phyloP scores from a whole-genome alignment of 208 protist species.

The Crithidia expoeki region DNA sequence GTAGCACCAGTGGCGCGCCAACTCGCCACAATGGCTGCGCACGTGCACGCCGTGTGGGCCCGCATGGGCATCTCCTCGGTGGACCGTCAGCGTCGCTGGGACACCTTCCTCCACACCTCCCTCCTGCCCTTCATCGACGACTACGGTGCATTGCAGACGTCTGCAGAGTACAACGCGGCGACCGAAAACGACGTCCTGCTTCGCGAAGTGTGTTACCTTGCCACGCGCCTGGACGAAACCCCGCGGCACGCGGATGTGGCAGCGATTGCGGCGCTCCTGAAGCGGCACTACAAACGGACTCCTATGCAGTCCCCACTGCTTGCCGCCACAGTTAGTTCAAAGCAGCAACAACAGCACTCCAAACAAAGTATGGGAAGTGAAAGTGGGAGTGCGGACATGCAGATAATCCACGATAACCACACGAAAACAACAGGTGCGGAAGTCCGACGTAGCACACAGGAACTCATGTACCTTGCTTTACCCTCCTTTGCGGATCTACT shows the following conservation, averaged over 20 bases:
- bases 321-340: not conserved
- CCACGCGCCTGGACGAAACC: constrained; percentile 46
- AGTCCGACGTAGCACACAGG: constrained; percentile 5
- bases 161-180: constrained; percentile 51
- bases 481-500: constrained; percentile 21
- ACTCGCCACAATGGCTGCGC: constrained; percentile 21
- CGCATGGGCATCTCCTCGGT: constrained; percentile 47
- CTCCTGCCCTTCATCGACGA: constrained; percentile 53
- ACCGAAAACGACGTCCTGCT: constrained; percentile 60
- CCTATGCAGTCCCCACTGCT: constrained; percentile 17
- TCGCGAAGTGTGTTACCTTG: constrained; percentile 55
- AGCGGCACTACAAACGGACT: constrained; percentile 19
- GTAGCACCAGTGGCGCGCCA: constrained; percentile 21
- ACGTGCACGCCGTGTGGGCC: constrained; percentile 43
- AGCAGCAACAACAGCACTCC: not conserved
- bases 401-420: not conserved
- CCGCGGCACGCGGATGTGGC: constrained; percentile 45
- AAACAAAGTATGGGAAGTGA: not conserved
- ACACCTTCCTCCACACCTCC: constrained; percentile 39
- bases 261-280: constrained; percentile 22
- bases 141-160: constrained; percentile 46
- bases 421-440: not conserved
- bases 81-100: constrained; percentile 47
- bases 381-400: not conserved
- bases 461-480: constrained; percentile 18